Conservation (phyloP, 192 early-diverging fungal species). For the Coemansia sp. region DNA sequence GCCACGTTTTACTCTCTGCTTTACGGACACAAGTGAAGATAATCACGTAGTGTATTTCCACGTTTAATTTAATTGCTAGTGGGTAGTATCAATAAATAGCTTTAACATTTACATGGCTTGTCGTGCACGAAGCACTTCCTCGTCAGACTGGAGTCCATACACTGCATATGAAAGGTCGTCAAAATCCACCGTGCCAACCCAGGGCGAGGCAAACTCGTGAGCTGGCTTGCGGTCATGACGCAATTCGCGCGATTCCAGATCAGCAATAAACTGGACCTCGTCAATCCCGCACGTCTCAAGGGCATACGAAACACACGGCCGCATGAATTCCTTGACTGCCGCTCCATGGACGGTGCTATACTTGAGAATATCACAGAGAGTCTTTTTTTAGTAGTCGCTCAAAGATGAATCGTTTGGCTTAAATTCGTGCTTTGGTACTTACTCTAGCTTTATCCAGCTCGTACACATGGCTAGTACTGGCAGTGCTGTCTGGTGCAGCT, state of each 20-base stretch:
- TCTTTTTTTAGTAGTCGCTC: not conserved
- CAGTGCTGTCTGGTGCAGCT: slow-evolving; percentile 31
- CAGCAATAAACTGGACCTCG: slow-evolving; percentile 37
- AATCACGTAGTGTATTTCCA: not conserved
- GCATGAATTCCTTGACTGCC: slow-evolving; percentile 32
- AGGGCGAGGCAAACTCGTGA: slow-evolving; percentile 44
- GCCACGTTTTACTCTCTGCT: slow-evolving; percentile 7
- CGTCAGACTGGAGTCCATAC: slow-evolving; percentile 47
- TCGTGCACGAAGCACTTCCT: slow-evolving; percentile 32
- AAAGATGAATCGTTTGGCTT: not conserved
- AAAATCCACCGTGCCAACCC: slow-evolving; percentile 54
- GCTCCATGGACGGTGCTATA: slow-evolving; percentile 19
- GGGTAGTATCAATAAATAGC: not conserved
- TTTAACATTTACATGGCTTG: slow-evolving; percentile 2
- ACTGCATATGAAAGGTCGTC: slow-evolving; percentile 48
- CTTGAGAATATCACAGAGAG: not conserved
- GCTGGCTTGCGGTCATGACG: slow-evolving; percentile 22
- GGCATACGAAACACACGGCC: slow-evolving; percentile 46
- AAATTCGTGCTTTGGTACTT: not conserved
- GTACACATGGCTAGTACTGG: slow-evolving; percentile 48
- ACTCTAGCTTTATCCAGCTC: slow-evolving; percentile 31
- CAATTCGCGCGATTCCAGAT: slow-evolving; percentile 37
- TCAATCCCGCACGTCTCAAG: slow-evolving; percentile 47
- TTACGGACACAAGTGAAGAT: slow-evolving; percentile 1
- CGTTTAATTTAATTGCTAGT: not conserved